Evolutionary conservation across 2,329 filamentous ascomycete genomes (phyloP), one percentile per base, ranked within the genome.

Genomic region (Thielaviopsis cerberus): DNA sequence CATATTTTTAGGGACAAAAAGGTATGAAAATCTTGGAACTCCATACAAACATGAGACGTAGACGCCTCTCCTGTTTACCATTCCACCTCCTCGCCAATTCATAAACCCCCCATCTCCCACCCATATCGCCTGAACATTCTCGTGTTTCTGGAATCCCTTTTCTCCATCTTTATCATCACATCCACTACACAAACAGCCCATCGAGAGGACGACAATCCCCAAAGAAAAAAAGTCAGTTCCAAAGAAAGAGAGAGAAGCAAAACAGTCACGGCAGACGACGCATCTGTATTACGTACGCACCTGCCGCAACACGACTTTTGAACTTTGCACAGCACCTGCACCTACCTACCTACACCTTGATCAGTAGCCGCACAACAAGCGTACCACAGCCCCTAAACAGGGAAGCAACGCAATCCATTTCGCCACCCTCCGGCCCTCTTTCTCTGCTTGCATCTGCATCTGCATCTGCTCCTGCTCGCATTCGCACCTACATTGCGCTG

Each of bases 11-110:
- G 41, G 41, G n/a, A 48, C 41, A 53, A 48, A 34, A 60, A 55
- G 57, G 57, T 59, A 59, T 23, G 57, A 23, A 55, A 23, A 51
- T 53, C 55, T 56, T 27, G 52, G 52, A 34, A 34, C 52, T 27
- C 52, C 52, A 54, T 54, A 54, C 52, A 54, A 27, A 54, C 52
- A 54, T 54, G 52, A 54, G 52, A 54, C 52, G 52, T 54, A 54
- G 17, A 54, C 52, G 26, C 52, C 52, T 34, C 52, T 54, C 34
- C 34, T 30, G 26, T 23, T 24, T 22, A 53, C 17, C 51, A 53
- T 15, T 26, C 1, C 11, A n/a, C n/a, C n/a, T n/a, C 20, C 3
- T 13, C 10, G 11, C 8, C 22, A n/a, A 56, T 45, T 45, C 30
- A 56, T 51, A 26, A 11, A 13, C 27, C 20, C 51, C 15, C 22